Conservation (phyloP, 768 basidiomycete species). For the Panaeolus cyanescens region DNA sequence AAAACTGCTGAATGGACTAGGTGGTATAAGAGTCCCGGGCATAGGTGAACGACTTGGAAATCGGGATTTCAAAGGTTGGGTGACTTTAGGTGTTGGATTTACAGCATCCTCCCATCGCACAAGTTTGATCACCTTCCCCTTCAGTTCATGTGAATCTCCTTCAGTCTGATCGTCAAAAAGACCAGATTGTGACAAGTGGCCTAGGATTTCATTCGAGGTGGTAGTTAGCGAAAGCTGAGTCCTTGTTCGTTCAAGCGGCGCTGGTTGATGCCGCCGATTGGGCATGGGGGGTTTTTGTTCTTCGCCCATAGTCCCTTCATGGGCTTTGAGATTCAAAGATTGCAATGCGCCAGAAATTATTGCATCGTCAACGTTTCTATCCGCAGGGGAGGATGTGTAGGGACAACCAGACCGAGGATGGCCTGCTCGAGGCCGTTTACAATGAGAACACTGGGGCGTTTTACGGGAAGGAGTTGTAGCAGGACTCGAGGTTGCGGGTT, state of each 20-base stretch:
- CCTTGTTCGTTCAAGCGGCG: conserved; percentile 31
- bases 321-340: conserved; percentile 43
- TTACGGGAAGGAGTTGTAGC: conserved; percentile 45
- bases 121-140: conserved; percentile 31
- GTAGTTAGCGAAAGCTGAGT: conserved; percentile 55
- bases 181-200: conserved; percentile 45
- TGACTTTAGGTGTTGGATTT: conserved; percentile 17
- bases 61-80: conserved; percentile 19
- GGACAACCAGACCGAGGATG: conserved; percentile 70
- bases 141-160: conserved; percentile 23
- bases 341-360: conserved; percentile 41
- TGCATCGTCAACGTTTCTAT: conserved; percentile 9
- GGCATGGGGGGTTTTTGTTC: conserved; percentile 33
- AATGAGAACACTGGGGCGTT: conserved; percentile 54
- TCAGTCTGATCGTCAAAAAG: conserved; percentile 35
- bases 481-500: conserved; percentile 2
- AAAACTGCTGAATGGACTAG: conserved; percentile 31
- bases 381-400: conserved; percentile 32
- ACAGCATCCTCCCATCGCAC: conserved; percentile 35
- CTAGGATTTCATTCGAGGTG: conserved; percentile 48
- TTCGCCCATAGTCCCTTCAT: conserved; percentile 25
- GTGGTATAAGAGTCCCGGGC: conserved; percentile 58
- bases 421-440: conserved; percentile 53
- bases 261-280: conserved; percentile 28
- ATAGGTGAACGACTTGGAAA: conserved; percentile 40